Evolutionary conservation across 257 asterid species (phyloP).

Genomic region (Echites panduratus): DNA sequence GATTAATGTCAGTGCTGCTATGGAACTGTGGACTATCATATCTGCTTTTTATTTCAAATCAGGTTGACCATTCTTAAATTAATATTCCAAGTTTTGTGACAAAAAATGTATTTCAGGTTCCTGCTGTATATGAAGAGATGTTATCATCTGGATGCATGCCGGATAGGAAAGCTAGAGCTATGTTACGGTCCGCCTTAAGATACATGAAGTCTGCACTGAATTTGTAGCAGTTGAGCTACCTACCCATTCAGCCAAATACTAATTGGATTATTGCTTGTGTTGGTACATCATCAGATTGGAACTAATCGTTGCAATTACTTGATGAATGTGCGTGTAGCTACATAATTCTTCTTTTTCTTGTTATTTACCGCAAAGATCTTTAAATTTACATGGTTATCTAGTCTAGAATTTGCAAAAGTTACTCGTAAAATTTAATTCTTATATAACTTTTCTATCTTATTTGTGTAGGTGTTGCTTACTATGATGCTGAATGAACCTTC

Average conservation of each 20-base stretch:
- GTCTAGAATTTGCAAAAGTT: not conserved
- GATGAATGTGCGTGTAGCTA: not conserved
- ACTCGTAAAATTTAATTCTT: not conserved
- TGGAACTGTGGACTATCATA: not conserved
- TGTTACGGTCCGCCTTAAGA: constrained; percentile 84
- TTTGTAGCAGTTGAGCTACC: constrained; percentile 22
- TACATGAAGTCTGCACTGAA: constrained; percentile 68
- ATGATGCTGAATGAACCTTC: not conserved
- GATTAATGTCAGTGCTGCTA: not conserved
- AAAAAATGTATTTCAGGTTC: constrained; percentile 49
- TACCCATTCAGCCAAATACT: not conserved
- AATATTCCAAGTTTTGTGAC: not conserved
- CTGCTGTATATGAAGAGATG: constrained; percentile 93
- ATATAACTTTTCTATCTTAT: not conserved
- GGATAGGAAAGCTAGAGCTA: constrained; percentile 91
- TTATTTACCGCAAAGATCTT: not conserved
- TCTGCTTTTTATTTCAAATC: not conserved
- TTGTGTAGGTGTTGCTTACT: not conserved
- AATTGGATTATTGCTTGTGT: constrained; percentile 3
- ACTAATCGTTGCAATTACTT: not conserved
- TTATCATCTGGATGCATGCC: constrained; percentile 76
- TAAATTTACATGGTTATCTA: not conserved
- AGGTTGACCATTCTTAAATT: not conserved
- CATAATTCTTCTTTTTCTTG: not conserved
- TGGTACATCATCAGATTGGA: not conserved